Conservation (phyloP, 2,329 filamentous ascomycete genomes). For the Escovopsis sp. region DNA sequence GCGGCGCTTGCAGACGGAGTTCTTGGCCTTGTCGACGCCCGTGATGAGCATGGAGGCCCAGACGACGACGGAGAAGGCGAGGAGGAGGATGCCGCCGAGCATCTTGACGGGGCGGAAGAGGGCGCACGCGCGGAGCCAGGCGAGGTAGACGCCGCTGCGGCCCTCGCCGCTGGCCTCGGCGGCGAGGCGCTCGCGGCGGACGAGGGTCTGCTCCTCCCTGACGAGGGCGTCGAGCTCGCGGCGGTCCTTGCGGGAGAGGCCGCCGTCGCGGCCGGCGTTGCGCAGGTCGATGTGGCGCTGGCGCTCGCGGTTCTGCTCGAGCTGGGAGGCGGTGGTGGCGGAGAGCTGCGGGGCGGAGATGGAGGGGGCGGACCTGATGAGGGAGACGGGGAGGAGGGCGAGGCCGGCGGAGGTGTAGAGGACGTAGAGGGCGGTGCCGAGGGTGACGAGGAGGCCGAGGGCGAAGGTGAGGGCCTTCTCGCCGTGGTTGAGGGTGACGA, state of each 20-base stretch:
- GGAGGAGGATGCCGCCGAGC: conserved; percentile 63
- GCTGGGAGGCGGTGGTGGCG: conserved; percentile 61
- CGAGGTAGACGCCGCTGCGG: conserved; percentile 55
- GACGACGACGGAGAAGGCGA: conserved; percentile 59
- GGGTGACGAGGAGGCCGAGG: conserved; percentile 71
- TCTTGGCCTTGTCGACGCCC: conserved; percentile 88
- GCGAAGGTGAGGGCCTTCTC: conserved; percentile 87
- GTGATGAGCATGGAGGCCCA: conserved; percentile 93
- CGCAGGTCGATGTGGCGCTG: conserved; percentile 84
- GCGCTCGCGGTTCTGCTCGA: conserved; percentile 79
- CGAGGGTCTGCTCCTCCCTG: conserved; percentile 82
- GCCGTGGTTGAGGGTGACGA: conserved; percentile 67
- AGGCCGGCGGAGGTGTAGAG: conserved; percentile 82
- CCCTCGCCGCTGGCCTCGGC: conserved; percentile 68
- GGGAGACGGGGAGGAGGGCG: conserved; percentile 72
- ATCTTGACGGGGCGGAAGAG: conserved; percentile 82
- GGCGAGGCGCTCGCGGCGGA: conserved; percentile 76
- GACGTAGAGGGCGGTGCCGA: conserved; percentile 75
- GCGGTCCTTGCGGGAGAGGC: conserved; percentile 70
- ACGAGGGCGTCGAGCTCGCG: conserved; percentile 77
- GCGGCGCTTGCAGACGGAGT: conserved; percentile 77
- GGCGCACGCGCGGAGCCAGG: conserved; percentile 69
- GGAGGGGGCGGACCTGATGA: conserved; percentile 84
- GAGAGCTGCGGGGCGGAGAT: conserved; percentile 69
- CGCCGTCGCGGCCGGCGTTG: conserved; percentile 55